Evolutionary conservation across 2,329 filamentous ascomycete species (phyloP).

Genomic region (Aspergillus melleus): DNA sequence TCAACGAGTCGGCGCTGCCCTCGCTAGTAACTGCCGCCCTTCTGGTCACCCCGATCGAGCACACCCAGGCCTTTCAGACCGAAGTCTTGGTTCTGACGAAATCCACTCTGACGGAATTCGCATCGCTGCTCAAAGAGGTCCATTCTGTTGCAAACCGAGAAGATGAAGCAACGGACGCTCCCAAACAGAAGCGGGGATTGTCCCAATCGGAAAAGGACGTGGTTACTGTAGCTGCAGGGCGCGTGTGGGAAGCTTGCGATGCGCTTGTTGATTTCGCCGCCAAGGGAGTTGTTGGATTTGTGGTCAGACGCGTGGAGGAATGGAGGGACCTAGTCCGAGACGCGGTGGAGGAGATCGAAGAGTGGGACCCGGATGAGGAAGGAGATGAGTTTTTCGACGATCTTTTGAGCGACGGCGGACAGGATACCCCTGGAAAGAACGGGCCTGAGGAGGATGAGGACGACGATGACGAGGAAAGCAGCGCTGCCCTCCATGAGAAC

Average conservation of each 20-base stretch:
- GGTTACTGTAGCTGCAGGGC: slow-evolving; percentile 69
- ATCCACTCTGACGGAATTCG: slow-evolving; percentile 63
- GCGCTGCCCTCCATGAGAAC: slow-evolving; percentile 37
- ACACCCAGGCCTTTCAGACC: slow-evolving; percentile 62
- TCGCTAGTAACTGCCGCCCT: slow-evolving; percentile 71
- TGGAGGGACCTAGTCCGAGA: slow-evolving; percentile 76
- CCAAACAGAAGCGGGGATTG: slow-evolving; percentile 29
- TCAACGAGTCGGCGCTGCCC: slow-evolving; percentile 72
- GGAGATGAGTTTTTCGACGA: slow-evolving; percentile 56
- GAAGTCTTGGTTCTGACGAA: slow-evolving; percentile 64
- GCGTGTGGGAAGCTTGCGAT: slow-evolving; percentile 84
- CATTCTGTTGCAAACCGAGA: slow-evolving; percentile 47
- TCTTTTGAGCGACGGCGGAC: slow-evolving; percentile 32
- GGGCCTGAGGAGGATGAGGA: slow-evolving; percentile 18
- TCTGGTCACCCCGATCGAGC: slow-evolving; percentile 60
- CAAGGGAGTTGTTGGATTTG: slow-evolving; percentile 68
- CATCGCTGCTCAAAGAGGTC: slow-evolving; percentile 61
- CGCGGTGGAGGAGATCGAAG: slow-evolving; percentile 80
- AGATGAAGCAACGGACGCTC: slow-evolving; percentile 40
- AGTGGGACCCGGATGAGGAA: slow-evolving; percentile 76
- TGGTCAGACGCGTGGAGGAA: slow-evolving; percentile 70
- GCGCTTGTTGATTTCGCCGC: slow-evolving; percentile 63
- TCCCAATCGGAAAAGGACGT: slow-evolving; percentile 43
- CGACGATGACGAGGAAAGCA: slow-evolving; percentile 27
- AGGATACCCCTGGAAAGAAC: slow-evolving; percentile 20